These are phyloP conservation scores for Agaricales sp. DNA, from an alignment of 1,284 basidiomycete species.

Conservation along the genomic window DNA sequence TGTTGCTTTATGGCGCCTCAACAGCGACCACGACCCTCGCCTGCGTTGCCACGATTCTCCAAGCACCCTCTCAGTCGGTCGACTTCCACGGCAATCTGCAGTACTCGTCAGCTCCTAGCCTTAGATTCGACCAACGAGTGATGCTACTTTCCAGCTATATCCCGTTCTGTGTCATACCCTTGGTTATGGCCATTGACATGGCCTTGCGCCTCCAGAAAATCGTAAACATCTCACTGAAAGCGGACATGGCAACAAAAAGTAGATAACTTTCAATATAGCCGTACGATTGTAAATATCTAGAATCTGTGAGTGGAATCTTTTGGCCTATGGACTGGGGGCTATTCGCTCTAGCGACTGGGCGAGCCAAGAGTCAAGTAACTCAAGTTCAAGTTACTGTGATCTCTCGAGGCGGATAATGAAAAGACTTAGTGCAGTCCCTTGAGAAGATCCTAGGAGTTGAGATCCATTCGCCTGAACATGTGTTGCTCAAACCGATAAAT, in stretches of 20 bases:
- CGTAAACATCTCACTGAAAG: constrained; percentile 12
- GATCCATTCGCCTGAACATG: too few species aligned
- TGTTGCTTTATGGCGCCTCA: constrained; percentile 69
- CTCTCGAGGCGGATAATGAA: too few species aligned
- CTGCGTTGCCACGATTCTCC: constrained; percentile 51
- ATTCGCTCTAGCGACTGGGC: too few species aligned
- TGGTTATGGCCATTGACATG: constrained; percentile 70
- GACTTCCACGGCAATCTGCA: constrained; percentile 10
- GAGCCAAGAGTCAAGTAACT: too few species aligned
- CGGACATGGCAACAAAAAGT: constrained; percentile 12
- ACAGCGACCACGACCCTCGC: constrained; percentile 71
- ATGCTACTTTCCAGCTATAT: constrained; percentile 65
- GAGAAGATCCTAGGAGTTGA: too few species aligned
- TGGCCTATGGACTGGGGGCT: too few species aligned
- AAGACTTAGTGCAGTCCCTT: too few species aligned
- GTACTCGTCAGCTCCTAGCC: constrained; percentile 18
- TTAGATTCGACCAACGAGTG: constrained; percentile 33
- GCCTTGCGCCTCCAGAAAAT: constrained; percentile 30
- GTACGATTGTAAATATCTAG: too few species aligned
- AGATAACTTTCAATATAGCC: too few species aligned
- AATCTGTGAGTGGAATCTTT: too few species aligned
- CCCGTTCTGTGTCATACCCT: constrained; percentile 65
- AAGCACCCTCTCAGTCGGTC: constrained; percentile 30
- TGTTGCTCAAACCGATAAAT: too few species aligned
- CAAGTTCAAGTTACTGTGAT: too few species aligned